phyloP scores from a whole-genome alignment of 371 early-diverging fungal species.

The Mucor saturninus region DNA sequence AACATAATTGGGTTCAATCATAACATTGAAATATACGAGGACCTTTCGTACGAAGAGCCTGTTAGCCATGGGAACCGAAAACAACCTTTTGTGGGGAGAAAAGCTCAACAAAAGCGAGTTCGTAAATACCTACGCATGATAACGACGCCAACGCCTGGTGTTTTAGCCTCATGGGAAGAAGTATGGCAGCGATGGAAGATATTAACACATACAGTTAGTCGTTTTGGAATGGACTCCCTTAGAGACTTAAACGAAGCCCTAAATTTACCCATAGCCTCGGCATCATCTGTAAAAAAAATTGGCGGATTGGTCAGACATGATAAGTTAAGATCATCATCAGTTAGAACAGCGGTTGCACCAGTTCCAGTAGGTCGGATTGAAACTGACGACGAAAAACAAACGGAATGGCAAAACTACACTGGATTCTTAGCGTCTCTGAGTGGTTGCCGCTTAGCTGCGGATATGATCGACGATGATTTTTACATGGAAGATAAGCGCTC shows the following conservation, averaged over 20 bases:
- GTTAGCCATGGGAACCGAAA: constrained; percentile 17
- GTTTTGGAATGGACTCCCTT: constrained; percentile 27
- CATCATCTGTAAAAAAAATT: constrained; percentile 28
- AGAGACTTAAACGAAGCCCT: constrained; percentile 15
- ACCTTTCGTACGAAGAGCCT: constrained; percentile 59
- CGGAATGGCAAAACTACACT: constrained; percentile 83
- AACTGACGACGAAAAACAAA: constrained; percentile 47
- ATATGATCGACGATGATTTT: constrained; percentile 23
- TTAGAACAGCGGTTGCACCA: constrained; percentile 12
- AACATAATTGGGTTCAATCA: constrained; percentile 59
- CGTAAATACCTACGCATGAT: constrained; percentile 70
- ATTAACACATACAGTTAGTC: constrained; percentile 39
- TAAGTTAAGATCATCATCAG: constrained; percentile 8
- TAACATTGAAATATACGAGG: constrained; percentile 73
- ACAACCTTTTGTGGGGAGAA: constrained; percentile 61
- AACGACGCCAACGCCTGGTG: constrained; percentile 69
- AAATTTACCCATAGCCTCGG: not conserved
- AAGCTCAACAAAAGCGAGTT: constrained; percentile 78
- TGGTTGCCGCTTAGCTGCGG: constrained; percentile 65
- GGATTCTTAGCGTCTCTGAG: constrained; percentile 87
- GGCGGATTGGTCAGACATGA: constrained; percentile 33
- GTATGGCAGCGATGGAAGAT: constrained; percentile 77
- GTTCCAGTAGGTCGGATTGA: constrained; percentile 28
- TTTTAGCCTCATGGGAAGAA: constrained; percentile 83
- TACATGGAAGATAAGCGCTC: constrained; percentile 20